Conservation (phyloP, 1,284 basidiomycete species). For the Leccinum angustisporum region DNA sequence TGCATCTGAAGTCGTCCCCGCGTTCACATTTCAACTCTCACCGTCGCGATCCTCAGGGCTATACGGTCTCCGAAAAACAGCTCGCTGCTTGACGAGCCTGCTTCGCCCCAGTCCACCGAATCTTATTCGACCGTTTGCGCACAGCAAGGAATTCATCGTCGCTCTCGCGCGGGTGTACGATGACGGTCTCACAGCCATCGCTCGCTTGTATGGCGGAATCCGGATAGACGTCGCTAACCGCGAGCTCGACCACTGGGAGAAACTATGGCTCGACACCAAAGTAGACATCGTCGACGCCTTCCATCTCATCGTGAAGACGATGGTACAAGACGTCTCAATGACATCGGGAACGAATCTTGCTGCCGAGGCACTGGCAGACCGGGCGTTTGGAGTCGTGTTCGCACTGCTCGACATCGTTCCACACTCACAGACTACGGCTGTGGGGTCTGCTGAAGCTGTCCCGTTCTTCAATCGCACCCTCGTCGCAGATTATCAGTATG, state of each 20-base stretch:
- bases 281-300: slow-evolving; percentile 67
- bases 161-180: slow-evolving; percentile 61
- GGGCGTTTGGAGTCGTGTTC: slow-evolving; percentile 56
- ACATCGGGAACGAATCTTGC: slow-evolving; percentile 43
- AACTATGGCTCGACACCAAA: slow-evolving; percentile 68
- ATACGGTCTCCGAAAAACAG: slow-evolving; percentile 62
- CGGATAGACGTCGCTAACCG: slow-evolving; percentile 31
- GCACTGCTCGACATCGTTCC: slow-evolving; percentile 50
- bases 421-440: slow-evolving; percentile 6
- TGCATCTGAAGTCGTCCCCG: slow-evolving; percentile 49
- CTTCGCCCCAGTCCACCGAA: slow-evolving; percentile 50
- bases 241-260: slow-evolving; percentile 62
- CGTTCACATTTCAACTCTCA: slow-evolving; percentile 51
- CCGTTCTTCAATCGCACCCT: slow-evolving; percentile 68
- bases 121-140: slow-evolving; percentile 50
- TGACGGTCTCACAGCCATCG: slow-evolving; percentile 49
- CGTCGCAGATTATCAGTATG: slow-evolving; percentile 67
- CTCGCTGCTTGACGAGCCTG: slow-evolving; percentile 56
- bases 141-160: slow-evolving; percentile 51
- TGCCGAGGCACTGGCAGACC: slow-evolving; percentile 49
- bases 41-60: slow-evolving; percentile 48
- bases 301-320: slow-evolving; percentile 52
- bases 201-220: slow-evolving; percentile 60
- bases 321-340: slow-evolving; percentile 49
- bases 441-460: slow-evolving; percentile 30